Evolutionary conservation across 805 yeast genomes (phyloP).

Genomic region (Ogataea haglerorum): DNA sequence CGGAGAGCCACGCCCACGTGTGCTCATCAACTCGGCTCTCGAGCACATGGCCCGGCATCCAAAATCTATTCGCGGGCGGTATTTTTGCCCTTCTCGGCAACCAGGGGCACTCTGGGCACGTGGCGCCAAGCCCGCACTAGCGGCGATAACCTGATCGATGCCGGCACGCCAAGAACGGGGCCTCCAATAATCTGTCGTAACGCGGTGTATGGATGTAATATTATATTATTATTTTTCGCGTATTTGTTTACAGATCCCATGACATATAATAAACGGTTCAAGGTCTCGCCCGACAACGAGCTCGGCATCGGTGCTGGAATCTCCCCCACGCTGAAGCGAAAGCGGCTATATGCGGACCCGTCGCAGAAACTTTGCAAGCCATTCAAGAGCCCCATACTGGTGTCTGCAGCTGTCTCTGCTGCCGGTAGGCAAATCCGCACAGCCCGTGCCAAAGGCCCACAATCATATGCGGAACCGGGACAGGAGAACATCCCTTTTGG

Average conservation of each 20-base stretch:
- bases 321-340: constrained; percentile 52
- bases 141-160: no score
- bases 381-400: constrained; percentile 59
- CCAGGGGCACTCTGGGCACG: background rate
- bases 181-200: background rate
- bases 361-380: constrained; percentile 56
- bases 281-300: constrained; percentile 31
- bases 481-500: constrained; percentile 26
- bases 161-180: no score
- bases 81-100: no score
- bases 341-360: constrained; percentile 52
- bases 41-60: background rate
- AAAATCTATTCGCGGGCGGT: no score
- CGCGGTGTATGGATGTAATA: background rate
- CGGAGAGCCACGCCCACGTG: no score
- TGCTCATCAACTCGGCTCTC: background rate
- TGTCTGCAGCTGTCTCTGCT: constrained; percentile 16
- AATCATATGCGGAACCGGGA: constrained; percentile 40
- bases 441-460: constrained; percentile 34
- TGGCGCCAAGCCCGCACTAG: background rate
- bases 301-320: constrained; percentile 72
- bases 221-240: background rate
- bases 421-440: constrained; percentile 20
- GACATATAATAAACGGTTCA: constrained; percentile 5
- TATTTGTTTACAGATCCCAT: constrained; percentile 3